Conservation (phyloP, 225 moss, liverwort and hornwort genomes). For the Asterella californica region DNA sequence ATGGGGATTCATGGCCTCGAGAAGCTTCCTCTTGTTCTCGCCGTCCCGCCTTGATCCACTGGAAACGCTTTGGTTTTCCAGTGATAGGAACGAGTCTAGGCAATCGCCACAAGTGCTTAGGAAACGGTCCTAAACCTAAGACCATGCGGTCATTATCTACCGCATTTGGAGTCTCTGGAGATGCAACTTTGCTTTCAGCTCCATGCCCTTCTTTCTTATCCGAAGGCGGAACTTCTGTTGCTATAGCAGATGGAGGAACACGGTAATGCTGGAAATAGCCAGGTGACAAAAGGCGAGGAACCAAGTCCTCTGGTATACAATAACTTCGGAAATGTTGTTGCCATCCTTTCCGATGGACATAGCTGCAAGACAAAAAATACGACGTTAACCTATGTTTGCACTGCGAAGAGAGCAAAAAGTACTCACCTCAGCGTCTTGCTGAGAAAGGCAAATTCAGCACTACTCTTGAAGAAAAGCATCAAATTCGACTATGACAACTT, state of each 20-base stretch:
- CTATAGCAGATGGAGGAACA: conserved; percentile 40
- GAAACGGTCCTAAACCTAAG: conserved; percentile 66
- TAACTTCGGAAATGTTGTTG: conserved; percentile 94
- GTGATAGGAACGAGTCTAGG: conserved; percentile 77
- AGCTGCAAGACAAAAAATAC: conserved; percentile 30
- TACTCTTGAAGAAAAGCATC: neutral
- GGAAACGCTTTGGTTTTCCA: conserved; percentile 60
- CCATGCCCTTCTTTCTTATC: conserved; percentile 44
- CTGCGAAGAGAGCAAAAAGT: neutral
- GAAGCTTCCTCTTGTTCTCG: conserved; percentile 31
- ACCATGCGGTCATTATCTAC: conserved; percentile 52
- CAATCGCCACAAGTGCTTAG: conserved; percentile 79
- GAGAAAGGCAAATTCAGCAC: neutral
- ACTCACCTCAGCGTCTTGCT: neutral
- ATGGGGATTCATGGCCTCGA: conserved; percentile 35
- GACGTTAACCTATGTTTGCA: neutral
- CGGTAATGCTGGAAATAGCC: conserved; percentile 96
- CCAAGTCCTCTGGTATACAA: conserved; percentile 94
- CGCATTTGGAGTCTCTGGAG: conserved; percentile 29
- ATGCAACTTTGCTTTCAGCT: conserved; percentile 23
- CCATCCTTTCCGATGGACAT: conserved; percentile 91
- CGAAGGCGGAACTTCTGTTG: conserved; percentile 20
- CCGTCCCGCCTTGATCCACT: conserved; percentile 59
- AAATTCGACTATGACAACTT: neutral
- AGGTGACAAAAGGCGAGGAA: conserved; percentile 94